Conservation (phyloP, 768 basidiomycete genomes). For the Lactifluus pinguis region DNA sequence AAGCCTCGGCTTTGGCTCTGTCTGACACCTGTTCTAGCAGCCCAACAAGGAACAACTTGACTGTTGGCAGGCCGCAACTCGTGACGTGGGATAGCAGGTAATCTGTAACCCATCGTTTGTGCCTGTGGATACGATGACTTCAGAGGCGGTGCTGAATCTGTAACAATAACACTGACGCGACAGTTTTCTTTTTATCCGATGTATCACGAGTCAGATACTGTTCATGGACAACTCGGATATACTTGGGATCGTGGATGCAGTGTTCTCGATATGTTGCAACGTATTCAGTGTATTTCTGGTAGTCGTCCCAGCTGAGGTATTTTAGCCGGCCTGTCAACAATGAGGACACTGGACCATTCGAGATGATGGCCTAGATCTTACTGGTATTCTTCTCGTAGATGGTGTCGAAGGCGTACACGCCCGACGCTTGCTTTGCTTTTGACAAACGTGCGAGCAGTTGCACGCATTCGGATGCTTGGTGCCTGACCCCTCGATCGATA, state of each 20-base stretch:
- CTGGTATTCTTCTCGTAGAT: conserved; percentile 59
- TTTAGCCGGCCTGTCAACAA: conserved; percentile 39
- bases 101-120: conserved; percentile 62
- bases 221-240: conserved; percentile 51
- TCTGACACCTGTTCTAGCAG: conserved; percentile 41
- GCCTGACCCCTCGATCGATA: conserved; percentile 33
- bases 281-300: conserved; percentile 46
- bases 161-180: conserved; percentile 34
- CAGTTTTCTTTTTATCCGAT: conserved; percentile 46
- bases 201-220: conserved; percentile 41
- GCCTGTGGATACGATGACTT: conserved; percentile 33
- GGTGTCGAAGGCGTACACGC: conserved; percentile 63
- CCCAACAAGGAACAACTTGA: conserved; percentile 47
- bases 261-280: conserved; percentile 46
- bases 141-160: background rate
- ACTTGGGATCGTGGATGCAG: conserved; percentile 47
- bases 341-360: background rate
- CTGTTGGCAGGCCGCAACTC: conserved; percentile 39
- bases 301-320: conserved; percentile 59
- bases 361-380: conserved; percentile 25
- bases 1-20: conserved; percentile 39
- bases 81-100: conserved; percentile 75
- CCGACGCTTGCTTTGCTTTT: conserved; percentile 34
- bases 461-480: conserved; percentile 49
- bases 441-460: conserved; percentile 35